A percentile compares a stretch with the other conserved stretches of the same genome.
Conservation (phyloP, 345 rosid species). For the Draba incana region DNA sequence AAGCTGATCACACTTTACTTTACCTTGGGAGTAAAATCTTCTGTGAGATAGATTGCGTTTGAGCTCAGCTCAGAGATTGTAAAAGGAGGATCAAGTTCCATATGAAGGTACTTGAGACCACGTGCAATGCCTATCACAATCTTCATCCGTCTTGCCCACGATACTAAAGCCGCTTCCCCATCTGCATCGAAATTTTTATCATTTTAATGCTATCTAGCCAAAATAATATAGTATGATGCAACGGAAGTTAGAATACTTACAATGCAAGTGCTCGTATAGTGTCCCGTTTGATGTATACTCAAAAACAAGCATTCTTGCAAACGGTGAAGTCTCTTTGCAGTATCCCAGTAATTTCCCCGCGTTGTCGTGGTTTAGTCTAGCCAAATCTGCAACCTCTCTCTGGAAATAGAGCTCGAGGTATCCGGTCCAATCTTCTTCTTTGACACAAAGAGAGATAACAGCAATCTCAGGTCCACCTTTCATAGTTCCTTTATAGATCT, state of each 20-base stretch:
- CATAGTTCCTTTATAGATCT: conserved; percentile 88
- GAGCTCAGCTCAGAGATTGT: conserved; percentile 92
- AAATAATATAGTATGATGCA: conserved; percentile 5
- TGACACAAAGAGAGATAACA: conserved; percentile 81
- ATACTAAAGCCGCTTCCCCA: conserved; percentile 84
- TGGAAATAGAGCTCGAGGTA: conserved; percentile 93
- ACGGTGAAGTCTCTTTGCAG: conserved; percentile 80
- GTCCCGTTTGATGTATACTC: conserved; percentile 98
- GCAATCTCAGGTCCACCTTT: conserved; percentile 97
- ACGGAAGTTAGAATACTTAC: conserved; percentile 53
- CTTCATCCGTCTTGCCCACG: conserved; percentile 94
- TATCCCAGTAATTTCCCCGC: conserved; percentile 84
- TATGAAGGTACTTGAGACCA: conserved; percentile 91
- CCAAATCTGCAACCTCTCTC: conserved; percentile 98
- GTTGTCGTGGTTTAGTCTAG: conserved; percentile 83
- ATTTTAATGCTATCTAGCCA: neutral
- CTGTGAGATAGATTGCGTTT: conserved; percentile 88
- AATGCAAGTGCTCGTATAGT: conserved; percentile 90
- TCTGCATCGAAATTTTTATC: conserved; percentile 50
- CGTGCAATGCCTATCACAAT: conserved; percentile 78
- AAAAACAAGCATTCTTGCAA: conserved; percentile 90
- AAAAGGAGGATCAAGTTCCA: conserved; percentile 86
- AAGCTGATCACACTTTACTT: conserved; percentile 14
- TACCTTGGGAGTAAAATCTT: conserved; percentile 97
- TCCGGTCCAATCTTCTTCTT: conserved; percentile 93